Conservation (phyloP, 2,329 filamentous ascomycete genomes). For the Scortechinia acanthostroma region DNA sequence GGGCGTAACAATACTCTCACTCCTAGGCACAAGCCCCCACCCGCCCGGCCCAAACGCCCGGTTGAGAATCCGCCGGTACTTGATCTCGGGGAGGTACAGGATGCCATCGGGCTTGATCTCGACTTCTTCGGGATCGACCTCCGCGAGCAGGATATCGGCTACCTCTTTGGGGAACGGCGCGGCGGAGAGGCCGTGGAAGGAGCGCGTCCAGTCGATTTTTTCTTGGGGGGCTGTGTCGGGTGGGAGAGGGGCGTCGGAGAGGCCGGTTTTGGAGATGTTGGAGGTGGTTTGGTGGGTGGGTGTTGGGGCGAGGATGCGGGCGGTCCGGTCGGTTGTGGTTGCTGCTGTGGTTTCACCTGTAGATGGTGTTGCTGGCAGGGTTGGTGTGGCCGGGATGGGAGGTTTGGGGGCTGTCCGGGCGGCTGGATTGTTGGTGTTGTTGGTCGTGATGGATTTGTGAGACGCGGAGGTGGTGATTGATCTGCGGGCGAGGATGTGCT, state of each 20-base stretch:
- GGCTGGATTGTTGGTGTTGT: conserved; percentile 1
- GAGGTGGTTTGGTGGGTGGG: background rate
- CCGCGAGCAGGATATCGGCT: conserved; percentile 47
- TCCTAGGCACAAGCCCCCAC: conserved; percentile 66
- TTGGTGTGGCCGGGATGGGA: conserved; percentile 1
- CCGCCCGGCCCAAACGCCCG: conserved; percentile 66
- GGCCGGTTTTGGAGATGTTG: conserved; percentile 1
- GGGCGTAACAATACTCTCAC: conserved; percentile 63
- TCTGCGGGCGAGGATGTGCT: no score
- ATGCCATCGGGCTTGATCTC: conserved; percentile 74
- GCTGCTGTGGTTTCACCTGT: background rate
- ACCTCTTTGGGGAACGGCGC: conserved; percentile 53
- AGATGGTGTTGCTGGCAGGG: conserved; percentile 4
- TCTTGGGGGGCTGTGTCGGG: background rate
- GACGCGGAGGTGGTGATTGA: background rate
- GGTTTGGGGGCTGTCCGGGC: background rate
- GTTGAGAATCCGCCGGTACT: conserved; percentile 67
- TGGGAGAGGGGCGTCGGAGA: background rate
- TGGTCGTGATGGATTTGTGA: background rate
- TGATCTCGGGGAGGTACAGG: conserved; percentile 70
- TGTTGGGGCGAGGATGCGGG: background rate
- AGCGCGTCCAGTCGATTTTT: conserved; percentile 51
- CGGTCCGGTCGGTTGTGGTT: background rate
- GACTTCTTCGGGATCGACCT: conserved; percentile 52
- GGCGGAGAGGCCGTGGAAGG: conserved; percentile 56